phyloP scores from a whole-genome alignment of 116 monocot species.

The Phalaenopsis hybrid region DNA sequence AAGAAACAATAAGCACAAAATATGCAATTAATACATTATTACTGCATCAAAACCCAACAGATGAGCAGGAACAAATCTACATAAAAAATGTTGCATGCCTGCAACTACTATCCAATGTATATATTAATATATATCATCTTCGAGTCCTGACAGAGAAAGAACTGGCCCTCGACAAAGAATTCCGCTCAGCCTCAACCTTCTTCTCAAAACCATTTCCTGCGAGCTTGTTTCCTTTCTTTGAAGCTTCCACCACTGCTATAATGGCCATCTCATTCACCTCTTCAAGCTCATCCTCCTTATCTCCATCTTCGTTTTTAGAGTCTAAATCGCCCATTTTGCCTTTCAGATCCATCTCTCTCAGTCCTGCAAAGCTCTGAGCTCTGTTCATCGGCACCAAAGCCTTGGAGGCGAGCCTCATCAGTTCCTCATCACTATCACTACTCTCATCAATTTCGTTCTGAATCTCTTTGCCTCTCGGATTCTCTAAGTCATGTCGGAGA shows the following conservation, averaged over 20 bases:
- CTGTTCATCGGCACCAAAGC: background rate
- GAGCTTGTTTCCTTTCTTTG: background rate
- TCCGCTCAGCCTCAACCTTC: background rate
- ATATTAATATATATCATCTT: background rate
- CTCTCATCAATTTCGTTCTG: background rate
- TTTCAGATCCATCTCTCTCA: background rate
- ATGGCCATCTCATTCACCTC: background rate
- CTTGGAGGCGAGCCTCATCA: background rate
- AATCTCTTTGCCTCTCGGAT: background rate
- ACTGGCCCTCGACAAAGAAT: background rate
- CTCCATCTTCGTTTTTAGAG: background rate
- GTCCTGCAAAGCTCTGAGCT: background rate
- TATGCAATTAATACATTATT: background rate
- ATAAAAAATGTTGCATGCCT: background rate
- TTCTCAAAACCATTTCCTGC: background rate
- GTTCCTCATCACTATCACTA: background rate
- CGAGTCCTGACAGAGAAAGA: slow-evolving; percentile 7
- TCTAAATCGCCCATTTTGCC: background rate
- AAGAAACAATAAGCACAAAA: background rate
- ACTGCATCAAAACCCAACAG: background rate
- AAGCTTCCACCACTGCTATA: background rate
- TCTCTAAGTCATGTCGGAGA: background rate
- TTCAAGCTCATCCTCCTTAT: background rate
- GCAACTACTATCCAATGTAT: background rate
- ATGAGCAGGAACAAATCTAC: background rate